phyloP scores from a whole-genome alignment of 345 rosid species.

The Rubroshorea leprosula region DNA sequence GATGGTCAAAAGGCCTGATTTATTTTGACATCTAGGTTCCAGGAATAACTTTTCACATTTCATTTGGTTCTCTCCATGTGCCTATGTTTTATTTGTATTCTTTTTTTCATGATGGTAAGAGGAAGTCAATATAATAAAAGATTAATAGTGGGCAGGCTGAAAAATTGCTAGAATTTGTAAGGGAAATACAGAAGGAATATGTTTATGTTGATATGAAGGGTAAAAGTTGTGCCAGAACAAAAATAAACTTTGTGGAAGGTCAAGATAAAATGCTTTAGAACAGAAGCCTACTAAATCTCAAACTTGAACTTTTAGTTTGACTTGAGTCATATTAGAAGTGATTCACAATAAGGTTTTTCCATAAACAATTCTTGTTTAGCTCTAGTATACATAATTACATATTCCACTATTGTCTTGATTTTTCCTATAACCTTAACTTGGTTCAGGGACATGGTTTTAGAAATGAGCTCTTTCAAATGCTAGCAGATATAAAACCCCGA shows the following conservation, averaged over 20 bases:
- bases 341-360: not conserved
- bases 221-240: not conserved
- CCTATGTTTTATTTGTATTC: not conserved
- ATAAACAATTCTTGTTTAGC: too few relatives aligned
- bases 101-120: too few relatives aligned
- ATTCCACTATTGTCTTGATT: not conserved
- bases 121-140: too few relatives aligned
- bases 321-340: too few relatives aligned
- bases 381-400: too few relatives aligned
- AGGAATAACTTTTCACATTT: too few relatives aligned
- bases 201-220: not conserved
- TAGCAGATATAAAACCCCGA: conserved; percentile 65
- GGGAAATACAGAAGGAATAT: not conserved
- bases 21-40: too few relatives aligned
- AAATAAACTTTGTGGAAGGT: not conserved
- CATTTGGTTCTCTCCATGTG: not conserved
- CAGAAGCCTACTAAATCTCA: not conserved
- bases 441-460: conserved; percentile 92
- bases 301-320: not conserved
- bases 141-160: too few relatives aligned
- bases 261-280: not conserved
- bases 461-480: conserved; percentile 70
- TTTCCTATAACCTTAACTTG: conserved; percentile 14
- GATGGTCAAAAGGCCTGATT: too few relatives aligned
- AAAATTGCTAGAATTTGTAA: not conserved